These are phyloP conservation scores for Rhizophagus sp. DNA, from an alignment of 192 early-diverging fungal genomes.

Conservation along the genomic window DNA sequence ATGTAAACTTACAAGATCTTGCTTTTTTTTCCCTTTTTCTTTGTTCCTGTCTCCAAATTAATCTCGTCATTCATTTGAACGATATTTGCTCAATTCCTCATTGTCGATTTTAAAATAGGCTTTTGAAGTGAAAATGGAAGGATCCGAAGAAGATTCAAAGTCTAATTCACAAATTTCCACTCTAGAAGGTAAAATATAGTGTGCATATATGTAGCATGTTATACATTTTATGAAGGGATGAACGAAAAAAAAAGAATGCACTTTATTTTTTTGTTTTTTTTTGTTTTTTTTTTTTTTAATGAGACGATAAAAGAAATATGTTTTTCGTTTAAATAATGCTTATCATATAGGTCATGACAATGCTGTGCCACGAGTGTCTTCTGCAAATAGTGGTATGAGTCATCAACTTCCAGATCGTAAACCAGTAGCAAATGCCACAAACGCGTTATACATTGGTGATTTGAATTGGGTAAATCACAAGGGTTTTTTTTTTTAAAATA, in stretches of 20 bases:
- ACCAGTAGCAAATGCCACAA: slow-evolving; percentile 35
- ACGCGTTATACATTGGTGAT: slow-evolving; percentile 47
- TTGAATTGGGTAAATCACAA: slow-evolving; percentile 42
- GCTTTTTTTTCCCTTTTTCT: slow-evolving; percentile 12
- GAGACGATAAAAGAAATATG: not conserved
- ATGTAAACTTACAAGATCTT: slow-evolving; percentile 17
- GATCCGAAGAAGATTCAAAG: slow-evolving; percentile 10
- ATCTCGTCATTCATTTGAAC: slow-evolving; percentile 15
- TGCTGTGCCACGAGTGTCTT: slow-evolving; percentile 23
- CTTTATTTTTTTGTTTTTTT: too few species aligned
- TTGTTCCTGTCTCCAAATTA: slow-evolving; percentile 9
- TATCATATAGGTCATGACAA: slow-evolving; percentile 12
- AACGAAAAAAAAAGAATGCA: too few species aligned
- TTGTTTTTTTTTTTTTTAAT: not conserved
- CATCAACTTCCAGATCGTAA: slow-evolving; percentile 30
- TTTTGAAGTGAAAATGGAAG: slow-evolving; percentile 15
- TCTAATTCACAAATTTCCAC: not conserved
- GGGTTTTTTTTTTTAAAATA: not conserved
- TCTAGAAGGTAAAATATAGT: slow-evolving; percentile 25
- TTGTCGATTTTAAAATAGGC: slow-evolving; percentile 10
- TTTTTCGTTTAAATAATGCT: not conserved
- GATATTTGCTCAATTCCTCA: slow-evolving; percentile 5
- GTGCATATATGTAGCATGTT: not conserved
- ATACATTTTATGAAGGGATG: not conserved
- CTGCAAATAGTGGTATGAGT: not conserved